phyloP scores from a whole-genome alignment of 73 alveolate species.

The Paramecium caudatum region DNA sequence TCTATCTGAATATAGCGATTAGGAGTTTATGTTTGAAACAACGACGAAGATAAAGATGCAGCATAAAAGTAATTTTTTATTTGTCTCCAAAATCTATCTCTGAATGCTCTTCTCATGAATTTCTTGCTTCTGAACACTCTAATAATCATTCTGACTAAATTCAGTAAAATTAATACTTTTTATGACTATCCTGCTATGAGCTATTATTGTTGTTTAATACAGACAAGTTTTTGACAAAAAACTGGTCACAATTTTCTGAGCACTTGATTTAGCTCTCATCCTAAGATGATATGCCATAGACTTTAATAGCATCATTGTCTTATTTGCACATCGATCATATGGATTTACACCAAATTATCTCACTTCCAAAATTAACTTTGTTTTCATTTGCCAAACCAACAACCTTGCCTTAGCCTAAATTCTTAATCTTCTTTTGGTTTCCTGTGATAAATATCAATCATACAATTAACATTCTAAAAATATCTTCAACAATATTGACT shows the following conservation, averaged over 20 bases:
- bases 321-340: background rate
- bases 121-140: background rate
- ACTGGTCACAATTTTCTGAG: background rate
- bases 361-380: background rate
- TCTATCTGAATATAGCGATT: background rate
- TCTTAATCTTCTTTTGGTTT: background rate
- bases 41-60: background rate
- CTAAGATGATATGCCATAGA: background rate
- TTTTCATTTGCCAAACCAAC: background rate
- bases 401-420: conserved; percentile 10
- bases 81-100: conserved; percentile 16
- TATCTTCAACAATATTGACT: background rate
- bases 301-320: background rate
- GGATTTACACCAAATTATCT: conserved; percentile 29
- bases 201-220: background rate
- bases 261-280: background rate
- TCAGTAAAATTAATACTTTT: conserved; percentile 19
- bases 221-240: background rate
- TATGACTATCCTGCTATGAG: background rate
- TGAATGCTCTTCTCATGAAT: background rate
- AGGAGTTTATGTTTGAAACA: background rate
- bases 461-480: background rate
- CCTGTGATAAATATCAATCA: background rate
- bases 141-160: background rate
- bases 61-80: background rate